Base-by-base conservation (phyloP, 495 filamentous ascomycete genomes). In the Amniculicola lignicola region DNA sequence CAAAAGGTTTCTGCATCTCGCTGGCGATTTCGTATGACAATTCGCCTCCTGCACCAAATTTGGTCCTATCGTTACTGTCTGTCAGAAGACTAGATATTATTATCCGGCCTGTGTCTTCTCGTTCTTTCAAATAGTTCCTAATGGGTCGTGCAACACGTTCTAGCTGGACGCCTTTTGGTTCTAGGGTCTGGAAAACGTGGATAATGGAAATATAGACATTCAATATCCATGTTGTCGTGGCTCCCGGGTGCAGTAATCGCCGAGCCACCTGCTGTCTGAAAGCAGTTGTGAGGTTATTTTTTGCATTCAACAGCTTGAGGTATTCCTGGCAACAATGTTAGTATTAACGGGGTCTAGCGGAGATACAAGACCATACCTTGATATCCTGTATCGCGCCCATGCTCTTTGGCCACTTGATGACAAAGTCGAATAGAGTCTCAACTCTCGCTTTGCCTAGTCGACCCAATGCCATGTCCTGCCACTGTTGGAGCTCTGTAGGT, bases 171-270 rank as follows among this genome's bases (percentile, higher is more conserved):
- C 92, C 90, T 52, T 90, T 92, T 3, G 89, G 84, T 63, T 99
- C 93, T 11, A 99, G 75, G n/a, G 85, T 72, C 59, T 87, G 86
- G 60, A 99, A 94, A 0, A 88, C 86, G 39, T 87, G 83, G 51
- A 99, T 97, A 57, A 96, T 86, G 14, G 85, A 86, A 45, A 96
- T 94, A 68, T 99, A 99, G 4, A 90, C 79, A 49, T 85, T 85
- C 24, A 99, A 71, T 18, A 99, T 95, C 55, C 94, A 82, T 2
- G 88, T 79, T 0, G 93, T 99, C 33, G 90, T 90, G 29, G 89
- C 83, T 3, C 90, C 94, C 0, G 93, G 86, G 64, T 96, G 89
- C 3, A 99, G 74, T 3, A 99, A 70, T 7, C 89, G 81, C n/a
- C 75, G 76, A 44, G 82, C 80, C 10, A 96, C 67, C 2, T 78